Percentiles rank a stretch among this genome's conserved stretches.
phyloP scores from a whole-genome alignment of 345 rosid species.

The Cardamine chenopodiifolia region DNA sequence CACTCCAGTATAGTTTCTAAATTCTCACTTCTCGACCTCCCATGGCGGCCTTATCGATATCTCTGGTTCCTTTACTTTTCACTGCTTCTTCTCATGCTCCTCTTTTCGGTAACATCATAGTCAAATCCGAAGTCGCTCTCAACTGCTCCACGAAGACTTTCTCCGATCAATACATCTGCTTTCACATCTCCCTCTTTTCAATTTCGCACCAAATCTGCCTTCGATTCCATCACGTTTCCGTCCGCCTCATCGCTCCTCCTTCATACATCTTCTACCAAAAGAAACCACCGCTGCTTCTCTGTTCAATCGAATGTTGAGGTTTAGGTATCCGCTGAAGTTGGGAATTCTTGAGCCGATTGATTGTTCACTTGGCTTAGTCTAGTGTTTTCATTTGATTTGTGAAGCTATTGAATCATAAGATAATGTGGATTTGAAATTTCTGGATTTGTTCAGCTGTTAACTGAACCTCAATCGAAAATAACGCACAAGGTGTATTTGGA shows the following conservation, averaged over 20 bases:
- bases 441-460: slow-evolving; percentile 46
- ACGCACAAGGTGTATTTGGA: slow-evolving; percentile 92
- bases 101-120: slow-evolving; percentile 43
- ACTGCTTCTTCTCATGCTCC: neutral
- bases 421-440: neutral
- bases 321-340: slow-evolving; percentile 31
- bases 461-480: slow-evolving; percentile 68
- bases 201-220: slow-evolving; percentile 29
- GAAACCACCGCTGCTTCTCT: slow-evolving; percentile 41
- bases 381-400: neutral
- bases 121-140: slow-evolving; percentile 57
- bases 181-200: slow-evolving; percentile 42
- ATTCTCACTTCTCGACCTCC: slow-evolving; percentile 47
- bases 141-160: slow-evolving; percentile 42
- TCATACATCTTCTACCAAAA: slow-evolving; percentile 44
- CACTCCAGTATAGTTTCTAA: slow-evolving; percentile 58
- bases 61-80: slow-evolving; percentile 47
- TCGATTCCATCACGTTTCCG: slow-evolving; percentile 42
- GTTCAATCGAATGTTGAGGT: slow-evolving; percentile 80
- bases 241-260: slow-evolving; percentile 49
- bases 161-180: slow-evolving; percentile 37
- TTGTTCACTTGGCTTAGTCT: neutral
- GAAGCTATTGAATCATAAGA: neutral
- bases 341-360: neutral
- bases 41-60: slow-evolving; percentile 62